These are phyloP conservation scores for Saccharomycopsis phalli DNA, from an alignment of 1,139 yeast genomes.

Conservation along the genomic window DNA sequence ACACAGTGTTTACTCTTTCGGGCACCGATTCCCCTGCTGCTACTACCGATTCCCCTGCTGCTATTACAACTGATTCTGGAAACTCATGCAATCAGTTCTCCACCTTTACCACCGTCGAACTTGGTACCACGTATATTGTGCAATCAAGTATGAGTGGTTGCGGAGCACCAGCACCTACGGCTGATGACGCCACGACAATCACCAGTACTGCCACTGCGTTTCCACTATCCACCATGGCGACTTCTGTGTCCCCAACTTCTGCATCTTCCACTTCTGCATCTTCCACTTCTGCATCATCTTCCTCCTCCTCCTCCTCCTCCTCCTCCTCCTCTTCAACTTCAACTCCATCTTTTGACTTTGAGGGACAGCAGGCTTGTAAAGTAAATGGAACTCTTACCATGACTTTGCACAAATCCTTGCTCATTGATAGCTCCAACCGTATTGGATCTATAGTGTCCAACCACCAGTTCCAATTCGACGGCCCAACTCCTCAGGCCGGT, in stretches of 20 bases:
- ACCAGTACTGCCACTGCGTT: conserved; percentile 39
- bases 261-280: conserved; percentile 32
- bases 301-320: conserved; percentile 32
- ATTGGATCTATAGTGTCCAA: conserved; percentile 76
- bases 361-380: conserved; percentile 34
- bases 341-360: conserved; percentile 23
- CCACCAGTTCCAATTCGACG: conserved; percentile 83
- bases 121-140: conserved; percentile 17
- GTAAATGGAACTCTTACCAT: conserved; percentile 45
- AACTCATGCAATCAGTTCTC: conserved; percentile 24
- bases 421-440: conserved; percentile 59
- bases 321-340: conserved; percentile 26
- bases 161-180: conserved; percentile 30
- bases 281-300: conserved; percentile 41
- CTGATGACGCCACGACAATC: conserved; percentile 25
- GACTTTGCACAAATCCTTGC: conserved; percentile 42
- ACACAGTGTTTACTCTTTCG: conserved; percentile 30
- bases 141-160: conserved; percentile 12
- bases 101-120: conserved; percentile 20
- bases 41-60: conserved; percentile 37
- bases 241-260: conserved; percentile 27
- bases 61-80: conserved; percentile 21
- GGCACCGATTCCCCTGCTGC: conserved; percentile 28
- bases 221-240: conserved; percentile 32
- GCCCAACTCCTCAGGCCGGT: conserved; percentile 90